Evolutionary conservation across 129 eudicot genomes (phyloP).

Genomic region (Mikania micrantha): DNA sequence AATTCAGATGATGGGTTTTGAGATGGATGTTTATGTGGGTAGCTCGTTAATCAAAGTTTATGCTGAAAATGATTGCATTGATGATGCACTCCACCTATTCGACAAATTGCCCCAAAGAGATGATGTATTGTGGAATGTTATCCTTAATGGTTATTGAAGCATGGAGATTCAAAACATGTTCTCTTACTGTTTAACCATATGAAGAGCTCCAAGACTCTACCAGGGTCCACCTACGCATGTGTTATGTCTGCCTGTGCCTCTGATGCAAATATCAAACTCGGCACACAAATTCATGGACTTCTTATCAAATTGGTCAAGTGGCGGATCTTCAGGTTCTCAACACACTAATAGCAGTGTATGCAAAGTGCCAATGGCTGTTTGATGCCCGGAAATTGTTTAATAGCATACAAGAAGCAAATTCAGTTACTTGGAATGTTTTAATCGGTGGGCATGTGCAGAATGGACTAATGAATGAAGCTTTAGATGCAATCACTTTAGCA

Average conservation of each 20-base stretch:
- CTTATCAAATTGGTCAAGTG: slow-evolving; percentile 47
- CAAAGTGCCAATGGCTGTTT: slow-evolving; percentile 42
- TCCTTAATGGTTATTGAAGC: slow-evolving; percentile 62
- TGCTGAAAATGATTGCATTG: slow-evolving; percentile 54
- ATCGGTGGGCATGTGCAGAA: slow-evolving; percentile 77
- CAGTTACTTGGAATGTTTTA: slow-evolving; percentile 74
- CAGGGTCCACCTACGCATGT: slow-evolving; percentile 56
- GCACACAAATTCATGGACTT: slow-evolving; percentile 62
- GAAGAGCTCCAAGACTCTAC: slow-evolving; percentile 39
- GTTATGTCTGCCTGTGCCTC: slow-evolving; percentile 62
- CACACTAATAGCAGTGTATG: slow-evolving; percentile 58
- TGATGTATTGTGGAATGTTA: slow-evolving; percentile 72
- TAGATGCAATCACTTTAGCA: slow-evolving; percentile 52
- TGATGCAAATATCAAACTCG: slow-evolving; percentile 29
- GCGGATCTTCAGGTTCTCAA: slow-evolving; percentile 51
- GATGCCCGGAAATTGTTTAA: slow-evolving; percentile 59
- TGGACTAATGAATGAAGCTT: slow-evolving; percentile 51
- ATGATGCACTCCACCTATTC: slow-evolving; percentile 56
- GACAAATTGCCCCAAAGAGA: slow-evolving; percentile 70
- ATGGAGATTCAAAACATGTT: slow-evolving; percentile 33
- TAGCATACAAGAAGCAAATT: slow-evolving; percentile 24
- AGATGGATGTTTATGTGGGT: slow-evolving; percentile 62
- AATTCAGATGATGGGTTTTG: slow-evolving; percentile 45
- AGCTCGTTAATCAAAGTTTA: slow-evolving; percentile 69
- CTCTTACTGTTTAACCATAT: slow-evolving; percentile 47